phyloP scores from a whole-genome alignment of 1,284 basidiomycete genomes.

The Cryptococcus sp. region DNA sequence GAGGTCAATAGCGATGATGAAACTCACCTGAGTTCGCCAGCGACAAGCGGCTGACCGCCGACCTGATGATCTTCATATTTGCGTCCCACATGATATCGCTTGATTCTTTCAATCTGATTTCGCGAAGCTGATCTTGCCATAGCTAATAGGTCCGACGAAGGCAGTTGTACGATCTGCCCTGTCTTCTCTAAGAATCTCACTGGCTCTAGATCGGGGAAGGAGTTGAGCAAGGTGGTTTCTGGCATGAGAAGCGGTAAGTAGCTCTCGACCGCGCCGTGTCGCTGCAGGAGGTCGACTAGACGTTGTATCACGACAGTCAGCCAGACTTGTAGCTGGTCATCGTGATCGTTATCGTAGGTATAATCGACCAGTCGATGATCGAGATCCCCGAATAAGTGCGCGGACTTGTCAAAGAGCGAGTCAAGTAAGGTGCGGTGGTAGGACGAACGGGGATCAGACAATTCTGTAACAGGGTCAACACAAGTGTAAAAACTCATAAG shows the following conservation, averaged over 20 bases:
- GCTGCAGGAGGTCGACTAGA: slow-evolving; percentile 72
- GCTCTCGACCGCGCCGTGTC: slow-evolving; percentile 82
- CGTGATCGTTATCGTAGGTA: slow-evolving; percentile 78
- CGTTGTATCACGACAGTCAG: slow-evolving; percentile 67
- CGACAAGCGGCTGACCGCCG: slow-evolving; percentile 48
- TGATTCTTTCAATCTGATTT: slow-evolving; percentile 73
- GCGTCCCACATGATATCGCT: slow-evolving; percentile 81
- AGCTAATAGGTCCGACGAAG: slow-evolving; percentile 73
- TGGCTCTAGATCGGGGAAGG: slow-evolving; percentile 63
- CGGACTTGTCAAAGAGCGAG: slow-evolving; percentile 58
- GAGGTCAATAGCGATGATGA: too few species aligned
- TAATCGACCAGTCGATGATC: slow-evolving; percentile 67
- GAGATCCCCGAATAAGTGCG: slow-evolving; percentile 45
- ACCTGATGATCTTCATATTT: slow-evolving; percentile 57
- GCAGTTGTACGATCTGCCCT: slow-evolving; percentile 77
- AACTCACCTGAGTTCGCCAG: slow-evolving; percentile 45
- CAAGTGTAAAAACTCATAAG: background rate
- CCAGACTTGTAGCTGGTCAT: slow-evolving; percentile 58
- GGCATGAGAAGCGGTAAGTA: slow-evolving; percentile 83
- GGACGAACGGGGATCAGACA: slow-evolving; percentile 48
- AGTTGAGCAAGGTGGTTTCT: slow-evolving; percentile 58
- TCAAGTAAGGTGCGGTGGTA: slow-evolving; percentile 42
- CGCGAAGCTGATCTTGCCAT: slow-evolving; percentile 84
- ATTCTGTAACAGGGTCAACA: slow-evolving; percentile 20
- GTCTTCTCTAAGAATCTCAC: slow-evolving; percentile 77